Percentiles rank a stretch among this genome's conserved stretches.
Evolutionary conservation across 495 filamentous ascomycete genomes (phyloP).

Genomic region (Annulohypoxylon stygium): DNA sequence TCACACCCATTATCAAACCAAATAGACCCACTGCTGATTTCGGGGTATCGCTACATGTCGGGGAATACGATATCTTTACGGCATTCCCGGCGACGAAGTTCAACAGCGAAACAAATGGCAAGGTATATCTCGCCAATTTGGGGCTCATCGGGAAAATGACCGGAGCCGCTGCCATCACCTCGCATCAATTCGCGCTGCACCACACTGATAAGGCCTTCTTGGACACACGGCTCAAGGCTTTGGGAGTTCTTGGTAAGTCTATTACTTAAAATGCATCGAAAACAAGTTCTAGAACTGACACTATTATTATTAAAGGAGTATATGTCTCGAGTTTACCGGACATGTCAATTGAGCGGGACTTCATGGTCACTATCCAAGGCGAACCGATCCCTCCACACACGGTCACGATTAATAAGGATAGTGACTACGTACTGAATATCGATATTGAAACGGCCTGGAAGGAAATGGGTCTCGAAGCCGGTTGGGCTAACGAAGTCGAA

Average conservation of each 20-base stretch:
- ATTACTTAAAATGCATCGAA: not conserved
- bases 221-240: conserved; percentile 78
- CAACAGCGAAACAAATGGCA: conserved; percentile 56
- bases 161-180: conserved; percentile 80
- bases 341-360: conserved; percentile 70
- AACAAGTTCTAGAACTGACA: conserved; percentile 1
- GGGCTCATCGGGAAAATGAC: conserved; percentile 92
- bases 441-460: conserved; percentile 85
- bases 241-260: conserved; percentile 79
- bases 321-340: conserved; percentile 76
- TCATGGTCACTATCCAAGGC: conserved; percentile 83
- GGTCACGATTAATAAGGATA: conserved; percentile 68
- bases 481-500: conserved; percentile 87
- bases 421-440: conserved; percentile 75
- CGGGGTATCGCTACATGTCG: conserved; percentile 68
- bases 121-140: conserved; percentile 71
- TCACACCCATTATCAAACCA: conserved; percentile 65
- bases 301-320: conserved; percentile 61
- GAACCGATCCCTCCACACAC: conserved; percentile 74
- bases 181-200: conserved; percentile 66
- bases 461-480: conserved; percentile 74
- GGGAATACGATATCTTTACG: conserved; percentile 85
- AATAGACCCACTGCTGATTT: conserved; percentile 61
- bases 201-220: conserved; percentile 72
- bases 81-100: conserved; percentile 75